Percentiles rank a stretch among this genome's conserved stretches.
Conservation (phyloP, 768 basidiomycete genomes). For the Phanerochaete sordida region DNA sequence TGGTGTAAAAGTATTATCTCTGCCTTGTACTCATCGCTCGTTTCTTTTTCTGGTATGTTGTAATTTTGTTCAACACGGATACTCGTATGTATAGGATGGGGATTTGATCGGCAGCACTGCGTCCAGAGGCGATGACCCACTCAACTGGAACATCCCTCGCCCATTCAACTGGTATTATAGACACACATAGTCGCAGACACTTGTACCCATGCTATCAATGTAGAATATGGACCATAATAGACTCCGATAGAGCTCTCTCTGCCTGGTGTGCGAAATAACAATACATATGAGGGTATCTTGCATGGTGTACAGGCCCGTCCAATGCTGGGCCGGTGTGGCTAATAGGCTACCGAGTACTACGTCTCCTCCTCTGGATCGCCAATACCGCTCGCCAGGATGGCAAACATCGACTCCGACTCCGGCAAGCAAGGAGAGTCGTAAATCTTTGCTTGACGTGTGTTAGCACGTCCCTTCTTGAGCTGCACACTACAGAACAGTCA, state of each 20-base stretch:
- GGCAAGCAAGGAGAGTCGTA: conserved; percentile 98
- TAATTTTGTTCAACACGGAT: conserved; percentile 30
- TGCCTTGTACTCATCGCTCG: background rate
- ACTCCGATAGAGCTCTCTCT: background rate
- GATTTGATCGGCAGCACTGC: conserved; percentile 34
- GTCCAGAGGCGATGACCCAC: conserved; percentile 14
- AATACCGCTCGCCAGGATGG: conserved; percentile 88
- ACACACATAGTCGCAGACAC: background rate
- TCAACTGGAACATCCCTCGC: conserved; percentile 17
- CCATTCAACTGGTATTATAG: conserved; percentile 13
- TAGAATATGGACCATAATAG: background rate
- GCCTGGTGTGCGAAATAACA: background rate
- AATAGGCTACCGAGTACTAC: conserved; percentile 25
- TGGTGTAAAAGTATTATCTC: conserved; percentile 41
- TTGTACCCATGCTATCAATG: background rate
- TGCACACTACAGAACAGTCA: conserved; percentile 54
- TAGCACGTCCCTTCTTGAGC: conserved; percentile 88
- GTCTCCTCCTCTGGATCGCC: conserved; percentile 91
- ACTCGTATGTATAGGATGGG: conserved; percentile 24
- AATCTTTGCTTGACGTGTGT: conserved; percentile 92
- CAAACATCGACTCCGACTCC: conserved; percentile 94
- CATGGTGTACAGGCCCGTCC: background rate
- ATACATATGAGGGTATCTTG: conserved; percentile 6
- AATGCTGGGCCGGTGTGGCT: background rate
- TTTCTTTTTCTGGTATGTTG: background rate